Evolutionary conservation across 2,329 filamentous ascomycete species (phyloP).

Genomic region (Ceratocystis colombiana): DNA sequence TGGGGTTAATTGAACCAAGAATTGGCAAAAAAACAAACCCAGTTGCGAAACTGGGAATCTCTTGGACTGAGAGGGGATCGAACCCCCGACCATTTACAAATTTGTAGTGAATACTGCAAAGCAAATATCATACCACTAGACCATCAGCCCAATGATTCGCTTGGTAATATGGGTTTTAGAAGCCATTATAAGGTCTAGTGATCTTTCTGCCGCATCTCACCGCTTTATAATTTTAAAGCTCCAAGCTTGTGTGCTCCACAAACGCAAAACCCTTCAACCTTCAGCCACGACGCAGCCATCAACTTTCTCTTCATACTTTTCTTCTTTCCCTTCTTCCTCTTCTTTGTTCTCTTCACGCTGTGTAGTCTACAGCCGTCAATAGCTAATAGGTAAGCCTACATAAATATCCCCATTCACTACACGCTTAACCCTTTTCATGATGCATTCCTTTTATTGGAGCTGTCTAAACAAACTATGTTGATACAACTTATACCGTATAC

Average conservation of each 20-base stretch:
- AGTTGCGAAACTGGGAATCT: not conserved
- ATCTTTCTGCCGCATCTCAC: not conserved
- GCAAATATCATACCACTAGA: slow-evolving; percentile 27
- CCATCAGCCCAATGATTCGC: slow-evolving; percentile 23
- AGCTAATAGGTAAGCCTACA: slow-evolving; percentile 14
- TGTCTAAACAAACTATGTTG: slow-evolving; percentile 57
- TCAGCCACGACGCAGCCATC: not conserved
- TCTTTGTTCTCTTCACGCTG: slow-evolving; percentile 10
- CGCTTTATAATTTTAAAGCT: slow-evolving; percentile 3
- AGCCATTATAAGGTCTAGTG: not conserved
- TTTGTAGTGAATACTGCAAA: slow-evolving; percentile 26
- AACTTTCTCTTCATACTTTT: not conserved
- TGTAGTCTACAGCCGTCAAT: not conserved
- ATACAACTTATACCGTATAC: slow-evolving; percentile 49
- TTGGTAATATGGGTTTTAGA: not conserved
- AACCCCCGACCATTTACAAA: slow-evolving; percentile 26
- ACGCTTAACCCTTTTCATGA: slow-evolving; percentile 33
- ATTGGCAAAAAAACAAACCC: not conserved
- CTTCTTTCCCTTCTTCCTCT: slow-evolving; percentile 3
- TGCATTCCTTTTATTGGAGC: slow-evolving; percentile 59
- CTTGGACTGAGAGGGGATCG: slow-evolving; percentile 26
- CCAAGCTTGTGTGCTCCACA: slow-evolving; percentile 9
- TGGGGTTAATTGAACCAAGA: not conserved
- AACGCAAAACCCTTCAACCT: slow-evolving; percentile 17
- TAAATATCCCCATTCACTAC: not conserved